Conservation (phyloP, 495 filamentous ascomycete genomes). For the Xylaria scruposa region DNA sequence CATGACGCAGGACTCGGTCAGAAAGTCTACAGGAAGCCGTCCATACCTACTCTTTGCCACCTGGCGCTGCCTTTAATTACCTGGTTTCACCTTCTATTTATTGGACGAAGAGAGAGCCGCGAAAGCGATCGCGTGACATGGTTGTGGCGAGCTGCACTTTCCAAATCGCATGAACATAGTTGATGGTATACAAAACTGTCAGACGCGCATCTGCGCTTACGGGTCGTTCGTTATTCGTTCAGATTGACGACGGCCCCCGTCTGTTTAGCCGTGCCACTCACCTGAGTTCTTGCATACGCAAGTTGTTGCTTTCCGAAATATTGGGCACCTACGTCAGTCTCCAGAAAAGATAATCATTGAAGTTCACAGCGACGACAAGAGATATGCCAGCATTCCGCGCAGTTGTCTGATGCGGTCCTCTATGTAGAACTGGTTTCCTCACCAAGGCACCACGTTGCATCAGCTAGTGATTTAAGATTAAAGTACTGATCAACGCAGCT, state of each 20-base stretch:
- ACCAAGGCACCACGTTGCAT: slow-evolving; percentile 23
- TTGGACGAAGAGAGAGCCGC: slow-evolving; percentile 17
- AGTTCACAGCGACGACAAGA: neutral
- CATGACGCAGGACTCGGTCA: slow-evolving; percentile 14
- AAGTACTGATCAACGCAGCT: slow-evolving; percentile 16
- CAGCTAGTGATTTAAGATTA: slow-evolving; percentile 9
- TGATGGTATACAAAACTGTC: neutral
- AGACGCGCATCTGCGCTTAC: neutral
- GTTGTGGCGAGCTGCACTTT: slow-evolving; percentile 6
- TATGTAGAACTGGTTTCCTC: neutral
- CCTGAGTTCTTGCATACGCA: slow-evolving; percentile 8
- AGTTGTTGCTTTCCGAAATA: neutral
- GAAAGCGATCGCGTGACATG: slow-evolving; percentile 7
- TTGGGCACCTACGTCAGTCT: slow-evolving; percentile 18
- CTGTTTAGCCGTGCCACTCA: slow-evolving; percentile 12
- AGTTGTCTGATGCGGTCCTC: neutral
- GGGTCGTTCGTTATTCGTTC: slow-evolving; percentile 2
- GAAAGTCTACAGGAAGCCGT: neutral
- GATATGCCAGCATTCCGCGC: neutral
- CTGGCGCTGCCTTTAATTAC: slow-evolving; percentile 16
- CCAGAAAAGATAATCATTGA: neutral
- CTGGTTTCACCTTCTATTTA: neutral
- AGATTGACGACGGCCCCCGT: neutral
- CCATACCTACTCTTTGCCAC: slow-evolving; percentile 20
- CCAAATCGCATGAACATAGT: neutral